Percentiles rank a stretch among this genome's conserved stretches.
Evolutionary conservation across 169 alveolate species (phyloP).

Genomic region (Perkinsus chesapeaki): DNA sequence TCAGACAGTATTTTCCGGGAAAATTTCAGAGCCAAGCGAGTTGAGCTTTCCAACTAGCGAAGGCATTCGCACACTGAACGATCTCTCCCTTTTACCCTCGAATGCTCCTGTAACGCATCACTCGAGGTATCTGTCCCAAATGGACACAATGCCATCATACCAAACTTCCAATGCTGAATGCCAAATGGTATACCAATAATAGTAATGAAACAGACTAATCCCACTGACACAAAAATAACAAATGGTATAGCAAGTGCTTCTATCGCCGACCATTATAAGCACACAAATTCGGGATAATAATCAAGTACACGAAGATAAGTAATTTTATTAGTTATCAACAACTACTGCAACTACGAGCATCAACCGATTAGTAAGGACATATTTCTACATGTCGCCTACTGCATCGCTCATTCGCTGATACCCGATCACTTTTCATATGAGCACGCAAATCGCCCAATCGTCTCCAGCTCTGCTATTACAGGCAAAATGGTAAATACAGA

Average conservation of each 20-base stretch:
- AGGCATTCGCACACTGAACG: neutral
- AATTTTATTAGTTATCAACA: too few relatives aligned
- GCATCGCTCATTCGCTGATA: too few relatives aligned
- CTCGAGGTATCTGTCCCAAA: neutral
- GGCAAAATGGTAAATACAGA: neutral
- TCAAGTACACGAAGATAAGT: too few relatives aligned
- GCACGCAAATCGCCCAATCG: too few relatives aligned
- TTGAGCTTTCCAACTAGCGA: neutral
- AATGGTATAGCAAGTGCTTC: neutral
- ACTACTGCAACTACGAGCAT: too few relatives aligned
- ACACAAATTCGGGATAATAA: too few relatives aligned
- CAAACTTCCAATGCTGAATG: neutral
- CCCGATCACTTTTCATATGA: too few relatives aligned
- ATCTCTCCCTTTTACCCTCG: neutral
- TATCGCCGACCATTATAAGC: too few relatives aligned
- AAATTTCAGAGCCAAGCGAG: neutral
- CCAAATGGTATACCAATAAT: neutral
- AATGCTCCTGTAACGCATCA: neutral
- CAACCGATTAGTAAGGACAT: too few relatives aligned
- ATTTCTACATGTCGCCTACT: too few relatives aligned
- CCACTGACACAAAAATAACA: neutral
- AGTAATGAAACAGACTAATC: neutral
- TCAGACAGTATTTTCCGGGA: neutral
- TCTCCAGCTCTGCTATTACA: too few relatives aligned
- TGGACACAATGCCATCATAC: neutral